Evolutionary conservation across 495 filamentous ascomycete genomes (phyloP), one percentile per base, ranked within the genome.

Genomic region (Penicillium canescens): DNA sequence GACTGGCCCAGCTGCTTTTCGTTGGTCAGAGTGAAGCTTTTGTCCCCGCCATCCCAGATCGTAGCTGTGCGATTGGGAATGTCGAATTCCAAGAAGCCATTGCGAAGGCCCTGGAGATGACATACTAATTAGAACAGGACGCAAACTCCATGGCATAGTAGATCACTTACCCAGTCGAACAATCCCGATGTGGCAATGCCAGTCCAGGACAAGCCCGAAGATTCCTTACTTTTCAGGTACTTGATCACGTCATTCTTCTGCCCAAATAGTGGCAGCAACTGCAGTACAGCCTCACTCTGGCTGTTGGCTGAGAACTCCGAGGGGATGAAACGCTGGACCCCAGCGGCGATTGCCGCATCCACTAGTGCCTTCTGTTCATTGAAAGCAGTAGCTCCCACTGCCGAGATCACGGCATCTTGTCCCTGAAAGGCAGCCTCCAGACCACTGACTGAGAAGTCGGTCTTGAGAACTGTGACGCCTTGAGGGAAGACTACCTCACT

Each of bases 401-500:
- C 65, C 4, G 67, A 73, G 51, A 83, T 59, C 10, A 82, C 63
- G 3, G 69, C 78, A 63, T 83, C 78, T 55, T 77, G 68, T 44
- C 74, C 74, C 59, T 72, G 60, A 42, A 83, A 70, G 13, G 73
- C 72, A 1, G 53, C 13, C 34, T 59, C 47, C 8, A 82, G 63
- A 21, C 63, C 72, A 12, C 81, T 79, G 51, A 78, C 76, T 0
- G 84, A 86, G 75, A 82, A 86, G 62, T 86, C 85, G 68, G 70
- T 73, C 79, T 86, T 86, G 69, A 66, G 57, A 46, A 76, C 62
- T 7, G 61, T 73, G 43, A 74, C 66, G 23, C 60, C 54, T 6
- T 65, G 21, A 1, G 75, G 70, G 57, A 78, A 78, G 16, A 61
- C 71, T 4, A 72, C 62, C 14, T 43, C 65, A 35, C 71, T 76